Evolutionary conservation across 2,329 filamentous ascomycete species (phyloP).

Genomic region (Paramyrothecium sp.): DNA sequence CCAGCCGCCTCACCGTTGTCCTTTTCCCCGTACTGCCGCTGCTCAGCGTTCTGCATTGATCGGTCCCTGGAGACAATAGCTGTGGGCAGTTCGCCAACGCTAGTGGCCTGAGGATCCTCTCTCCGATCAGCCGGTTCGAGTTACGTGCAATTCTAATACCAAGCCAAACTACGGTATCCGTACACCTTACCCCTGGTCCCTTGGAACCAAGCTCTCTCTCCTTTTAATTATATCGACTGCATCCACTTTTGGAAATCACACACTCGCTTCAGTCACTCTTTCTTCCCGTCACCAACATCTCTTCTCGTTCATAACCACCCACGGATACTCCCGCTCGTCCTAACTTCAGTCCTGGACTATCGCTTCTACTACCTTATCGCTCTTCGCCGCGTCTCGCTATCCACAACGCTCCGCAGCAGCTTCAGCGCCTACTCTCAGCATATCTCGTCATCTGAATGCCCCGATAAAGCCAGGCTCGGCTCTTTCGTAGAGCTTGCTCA

Average conservation of each 20-base stretch:
- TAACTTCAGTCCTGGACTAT: background rate
- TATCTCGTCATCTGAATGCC: slow-evolving; percentile 29
- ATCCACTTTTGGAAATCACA: slow-evolving; percentile 34
- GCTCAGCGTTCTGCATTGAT: background rate
- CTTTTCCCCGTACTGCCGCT: background rate
- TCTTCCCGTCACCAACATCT: slow-evolving; percentile 25
- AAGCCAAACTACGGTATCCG: slow-evolving; percentile 4
- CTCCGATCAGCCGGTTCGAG: slow-evolving; percentile 33
- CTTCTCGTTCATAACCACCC: slow-evolving; percentile 10
- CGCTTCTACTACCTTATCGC: background rate
- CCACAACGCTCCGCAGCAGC: slow-evolving; percentile 4
- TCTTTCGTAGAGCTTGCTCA: slow-evolving; percentile 33
- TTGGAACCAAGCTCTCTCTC: slow-evolving; percentile 25
- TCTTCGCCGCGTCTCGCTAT: background rate
- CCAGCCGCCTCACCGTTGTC: background rate
- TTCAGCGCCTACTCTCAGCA: slow-evolving; percentile 4
- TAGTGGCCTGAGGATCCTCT: slow-evolving; percentile 29
- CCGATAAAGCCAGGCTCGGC: slow-evolving; percentile 28
- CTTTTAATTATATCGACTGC: slow-evolving; percentile 36
- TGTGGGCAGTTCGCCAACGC: slow-evolving; percentile 6
- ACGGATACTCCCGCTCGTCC: slow-evolving; percentile 5
- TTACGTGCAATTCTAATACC: slow-evolving; percentile 9
- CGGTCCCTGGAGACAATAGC: background rate
- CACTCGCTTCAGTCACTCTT: slow-evolving; percentile 38
- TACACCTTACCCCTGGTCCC: slow-evolving; percentile 15